Evolutionary conservation across 306 rosid species (phyloP).

Genomic region (Pterocarpus santalinus): DNA sequence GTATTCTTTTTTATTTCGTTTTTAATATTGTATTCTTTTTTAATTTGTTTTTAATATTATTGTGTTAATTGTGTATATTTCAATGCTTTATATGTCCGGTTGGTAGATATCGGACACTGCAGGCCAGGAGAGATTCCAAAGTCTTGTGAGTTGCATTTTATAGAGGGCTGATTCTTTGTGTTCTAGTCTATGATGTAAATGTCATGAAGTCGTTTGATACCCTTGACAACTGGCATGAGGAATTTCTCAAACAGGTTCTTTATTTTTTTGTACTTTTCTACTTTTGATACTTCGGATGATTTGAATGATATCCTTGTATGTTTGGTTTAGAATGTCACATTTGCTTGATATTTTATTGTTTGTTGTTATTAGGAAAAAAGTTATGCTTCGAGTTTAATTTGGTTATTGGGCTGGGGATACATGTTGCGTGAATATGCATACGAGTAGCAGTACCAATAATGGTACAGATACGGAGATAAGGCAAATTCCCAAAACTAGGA

Average conservation of each 20-base stretch:
- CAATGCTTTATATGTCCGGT: background rate
- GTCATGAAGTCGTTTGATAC: conserved; percentile 92
- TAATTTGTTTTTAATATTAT: background rate
- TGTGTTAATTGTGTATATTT: conserved; percentile 2
- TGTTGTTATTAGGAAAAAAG: background rate
- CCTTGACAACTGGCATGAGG: conserved; percentile 96
- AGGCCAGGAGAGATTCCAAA: conserved; percentile 95
- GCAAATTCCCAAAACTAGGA: too few relatives aligned
- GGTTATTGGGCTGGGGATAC: background rate
- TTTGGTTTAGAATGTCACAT: too few relatives aligned
- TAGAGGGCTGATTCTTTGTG: conserved; percentile 94
- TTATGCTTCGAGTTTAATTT: background rate
- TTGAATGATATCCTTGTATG: conserved; percentile 10
- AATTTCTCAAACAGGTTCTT: conserved; percentile 91
- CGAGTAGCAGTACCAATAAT: too few relatives aligned
- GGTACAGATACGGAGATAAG: too few relatives aligned
- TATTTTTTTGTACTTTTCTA: too few relatives aligned
- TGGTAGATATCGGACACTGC: conserved; percentile 96
- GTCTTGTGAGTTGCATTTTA: conserved; percentile 96
- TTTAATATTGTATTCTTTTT: too few relatives aligned
- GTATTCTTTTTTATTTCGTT: conserved; percentile 14
- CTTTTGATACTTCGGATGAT: conserved; percentile 8
- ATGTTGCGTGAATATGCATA: too few relatives aligned
- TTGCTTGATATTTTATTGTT: conserved; percentile 3
- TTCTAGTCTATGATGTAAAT: conserved; percentile 87